phyloP scores from a whole-genome alignment of 768 basidiomycete species.

The Russula ochroleuca region DNA sequence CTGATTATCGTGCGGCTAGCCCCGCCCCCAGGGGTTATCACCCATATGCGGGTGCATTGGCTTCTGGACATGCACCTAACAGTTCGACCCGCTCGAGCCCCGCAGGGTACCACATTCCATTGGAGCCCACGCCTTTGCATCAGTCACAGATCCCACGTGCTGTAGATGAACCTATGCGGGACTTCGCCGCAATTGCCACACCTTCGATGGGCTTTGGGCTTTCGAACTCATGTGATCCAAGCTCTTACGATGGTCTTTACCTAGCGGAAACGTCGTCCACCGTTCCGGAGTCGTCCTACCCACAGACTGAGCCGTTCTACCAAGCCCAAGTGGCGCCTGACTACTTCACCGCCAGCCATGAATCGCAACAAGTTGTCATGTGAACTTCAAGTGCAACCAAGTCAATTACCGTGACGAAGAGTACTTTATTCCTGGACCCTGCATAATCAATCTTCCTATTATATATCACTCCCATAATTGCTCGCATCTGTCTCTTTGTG shows the following conservation, averaged over 20 bases:
- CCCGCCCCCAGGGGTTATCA: constrained; percentile 34
- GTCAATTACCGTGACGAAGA: constrained; percentile 12
- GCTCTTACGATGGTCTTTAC: constrained; percentile 30
- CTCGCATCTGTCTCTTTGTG: constrained; percentile 19
- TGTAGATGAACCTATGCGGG: constrained; percentile 24
- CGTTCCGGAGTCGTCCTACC: constrained; percentile 14
- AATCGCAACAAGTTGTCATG: constrained; percentile 28
- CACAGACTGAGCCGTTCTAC: constrained; percentile 13
- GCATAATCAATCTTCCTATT: constrained; percentile 13
- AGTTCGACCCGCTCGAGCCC: constrained; percentile 36
- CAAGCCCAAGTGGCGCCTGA: constrained; percentile 9
- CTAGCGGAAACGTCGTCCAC: constrained; percentile 34
- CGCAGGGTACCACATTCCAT: constrained; percentile 52
- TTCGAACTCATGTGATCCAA: constrained; percentile 16
- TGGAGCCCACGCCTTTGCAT: constrained; percentile 29
- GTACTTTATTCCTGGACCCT: constrained; percentile 17
- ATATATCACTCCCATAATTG: constrained; percentile 14
- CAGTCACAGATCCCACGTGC: constrained; percentile 27
- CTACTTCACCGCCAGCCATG: constrained; percentile 19
- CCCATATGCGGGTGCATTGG: constrained; percentile 34
- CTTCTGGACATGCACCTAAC: constrained; percentile 24
- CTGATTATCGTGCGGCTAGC: constrained; percentile 16
- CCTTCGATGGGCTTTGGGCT: constrained; percentile 22
- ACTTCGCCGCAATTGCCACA: constrained; percentile 11
- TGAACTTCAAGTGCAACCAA: constrained; percentile 21